phyloP scores from a whole-genome alignment of 163 green algal species.

The Volvox carteri region DNA sequence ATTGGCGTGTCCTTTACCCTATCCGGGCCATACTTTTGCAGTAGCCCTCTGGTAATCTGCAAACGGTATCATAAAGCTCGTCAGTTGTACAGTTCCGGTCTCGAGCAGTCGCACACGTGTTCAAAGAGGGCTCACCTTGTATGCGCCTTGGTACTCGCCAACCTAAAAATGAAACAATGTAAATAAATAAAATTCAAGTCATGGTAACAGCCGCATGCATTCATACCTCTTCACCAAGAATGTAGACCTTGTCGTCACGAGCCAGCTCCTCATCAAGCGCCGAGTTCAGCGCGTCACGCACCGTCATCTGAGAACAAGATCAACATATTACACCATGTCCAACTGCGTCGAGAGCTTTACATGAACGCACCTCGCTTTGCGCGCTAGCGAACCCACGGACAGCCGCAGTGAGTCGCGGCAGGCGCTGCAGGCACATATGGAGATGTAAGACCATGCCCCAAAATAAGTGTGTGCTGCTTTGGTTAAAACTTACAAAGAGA shows the following conservation, averaged over 20 bases:
- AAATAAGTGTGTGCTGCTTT: too few relatives aligned
- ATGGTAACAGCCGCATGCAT: too few relatives aligned
- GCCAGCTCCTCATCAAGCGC: conserved; percentile 98
- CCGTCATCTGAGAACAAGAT: conserved; percentile 87
- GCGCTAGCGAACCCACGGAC: conserved; percentile 29
- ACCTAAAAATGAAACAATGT: conserved; percentile 75
- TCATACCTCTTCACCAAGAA: conserved; percentile 98
- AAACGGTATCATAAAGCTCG: background rate
- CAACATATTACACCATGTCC: background rate
- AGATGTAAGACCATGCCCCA: background rate
- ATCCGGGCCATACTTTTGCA: conserved; percentile 97
- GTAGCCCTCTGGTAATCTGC: conserved; percentile 94
- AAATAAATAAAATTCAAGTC: background rate
- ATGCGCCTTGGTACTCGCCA: conserved; percentile 98
- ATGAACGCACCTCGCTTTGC: conserved; percentile 23
- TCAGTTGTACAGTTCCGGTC: background rate
- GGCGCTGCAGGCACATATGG: background rate
- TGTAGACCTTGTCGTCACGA: conserved; percentile 94
- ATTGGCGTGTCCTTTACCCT: conserved; percentile 99
- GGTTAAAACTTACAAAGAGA: conserved; percentile 14
- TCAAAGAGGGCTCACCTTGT: conserved; percentile 89
- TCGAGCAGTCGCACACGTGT: background rate
- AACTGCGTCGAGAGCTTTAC: background rate
- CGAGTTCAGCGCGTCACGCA: conserved; percentile 97
- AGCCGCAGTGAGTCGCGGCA: conserved; percentile 15